Evolutionary conservation across 2,329 filamentous ascomycete genomes (phyloP).

Genomic region (Fusarium pininemorale): DNA sequence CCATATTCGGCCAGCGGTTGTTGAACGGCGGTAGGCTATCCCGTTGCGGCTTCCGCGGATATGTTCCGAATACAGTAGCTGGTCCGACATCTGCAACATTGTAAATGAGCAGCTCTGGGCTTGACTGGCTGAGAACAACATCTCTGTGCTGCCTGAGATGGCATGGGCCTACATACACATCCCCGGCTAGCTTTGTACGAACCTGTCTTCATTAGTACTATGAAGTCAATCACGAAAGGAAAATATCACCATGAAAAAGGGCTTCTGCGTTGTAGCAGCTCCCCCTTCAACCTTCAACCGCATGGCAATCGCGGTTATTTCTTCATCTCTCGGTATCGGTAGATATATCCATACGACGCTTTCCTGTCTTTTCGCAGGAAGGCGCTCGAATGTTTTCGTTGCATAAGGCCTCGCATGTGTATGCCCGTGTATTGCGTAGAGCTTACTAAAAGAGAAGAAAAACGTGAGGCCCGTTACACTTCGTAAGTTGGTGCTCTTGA

Average conservation of each 20-base stretch:
- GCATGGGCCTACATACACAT: neutral
- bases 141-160: conserved; percentile 1
- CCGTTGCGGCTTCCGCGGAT: neutral
- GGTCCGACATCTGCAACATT: conserved; percentile 5
- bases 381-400: neutral
- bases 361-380: neutral
- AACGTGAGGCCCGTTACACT: conserved; percentile 15
- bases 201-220: neutral
- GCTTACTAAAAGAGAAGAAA: conserved; percentile 16
- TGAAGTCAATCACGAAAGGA: rapidly evolving
- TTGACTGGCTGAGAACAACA: conserved; percentile 7
- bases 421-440: conserved; percentile 15
- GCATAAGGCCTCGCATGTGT: neutral
- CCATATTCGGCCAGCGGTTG: neutral
- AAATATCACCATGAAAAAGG: neutral
- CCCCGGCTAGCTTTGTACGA: conserved; percentile 11
- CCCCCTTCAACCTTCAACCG: neutral
- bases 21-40: neutral
- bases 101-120: conserved; percentile 1
- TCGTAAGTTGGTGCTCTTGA: conserved; percentile 7
- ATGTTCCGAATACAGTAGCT: conserved; percentile 16
- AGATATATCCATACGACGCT: neutral
- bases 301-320: neutral
- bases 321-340: conserved; percentile 2
- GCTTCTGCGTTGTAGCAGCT: neutral